phyloP scores from a whole-genome alignment of 495 filamentous ascomycete species.

The Lasiosphaeria ovina region DNA sequence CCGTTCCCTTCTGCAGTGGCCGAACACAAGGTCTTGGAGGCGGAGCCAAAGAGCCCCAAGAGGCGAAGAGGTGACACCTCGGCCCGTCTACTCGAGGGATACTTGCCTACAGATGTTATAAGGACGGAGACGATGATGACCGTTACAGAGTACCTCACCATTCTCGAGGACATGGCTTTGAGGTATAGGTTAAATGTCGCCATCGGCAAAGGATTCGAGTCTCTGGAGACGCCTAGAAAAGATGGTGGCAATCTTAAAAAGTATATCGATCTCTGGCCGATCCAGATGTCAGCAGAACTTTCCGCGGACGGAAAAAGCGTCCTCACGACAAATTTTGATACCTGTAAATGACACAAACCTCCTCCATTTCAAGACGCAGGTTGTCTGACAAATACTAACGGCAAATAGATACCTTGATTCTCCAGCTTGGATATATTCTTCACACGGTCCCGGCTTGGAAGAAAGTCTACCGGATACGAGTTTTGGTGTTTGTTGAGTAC shows the following conservation, averaged over 20 bases:
- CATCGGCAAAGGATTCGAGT: constrained; percentile 77
- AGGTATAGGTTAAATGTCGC: constrained; percentile 83
- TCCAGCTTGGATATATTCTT: constrained; percentile 82
- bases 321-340: constrained; percentile 87
- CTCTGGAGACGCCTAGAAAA: constrained; percentile 65
- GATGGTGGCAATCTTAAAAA: constrained; percentile 62
- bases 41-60: constrained; percentile 21
- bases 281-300: constrained; percentile 79
- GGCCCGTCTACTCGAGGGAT: constrained; percentile 44
- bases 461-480: constrained; percentile 68
- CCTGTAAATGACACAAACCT: constrained; percentile 46
- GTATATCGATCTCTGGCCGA: constrained; percentile 87
- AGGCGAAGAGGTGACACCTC: constrained; percentile 45
- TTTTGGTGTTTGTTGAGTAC: constrained; percentile 86
- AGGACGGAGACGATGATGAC: constrained; percentile 61
- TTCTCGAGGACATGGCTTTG: constrained; percentile 77
- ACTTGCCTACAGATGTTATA: constrained; percentile 61
- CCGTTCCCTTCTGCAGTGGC: constrained; percentile 26
- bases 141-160: constrained; percentile 70
- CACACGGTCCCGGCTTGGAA: constrained; percentile 84
- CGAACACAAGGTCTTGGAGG: constrained; percentile 17
- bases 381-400: constrained; percentile 13
- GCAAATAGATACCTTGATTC: constrained; percentile 68
- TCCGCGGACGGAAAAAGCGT: constrained; percentile 63
- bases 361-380: background rate